Base-by-base conservation (phyloP, 257 asterid species). In the Solanum lycopersicoides region DNA sequence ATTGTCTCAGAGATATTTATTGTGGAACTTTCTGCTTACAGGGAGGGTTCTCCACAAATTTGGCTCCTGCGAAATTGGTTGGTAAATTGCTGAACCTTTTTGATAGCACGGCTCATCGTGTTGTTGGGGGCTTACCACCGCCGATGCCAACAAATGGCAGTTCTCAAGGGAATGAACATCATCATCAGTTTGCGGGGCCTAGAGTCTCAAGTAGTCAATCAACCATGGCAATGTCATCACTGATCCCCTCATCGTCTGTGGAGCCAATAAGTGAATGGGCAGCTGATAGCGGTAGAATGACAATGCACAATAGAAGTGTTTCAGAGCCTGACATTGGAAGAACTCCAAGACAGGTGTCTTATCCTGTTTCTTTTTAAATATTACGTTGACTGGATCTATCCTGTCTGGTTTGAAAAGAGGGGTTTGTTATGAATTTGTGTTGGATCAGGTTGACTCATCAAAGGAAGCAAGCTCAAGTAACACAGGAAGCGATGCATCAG, bases 251-350 rank as follows among this genome's bases (percentile, higher is more conserved):
- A n/a, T 32, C 35, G 20, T 66, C 99, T 21, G 83, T 87, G 93
- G 99, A 93, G 90, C 96, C 93, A 82, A 90, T 87, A 56, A 93
- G 89, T 86, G 97, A 93, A 87, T 91, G 94, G 97, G 90, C 95
- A 66, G 85, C 93, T 88, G 93, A 92, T 89, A 86, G 89, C 86
- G 90, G 75, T 89, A 89, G 91, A 91, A 95, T 47, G 94, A 50
- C 90, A 2, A 93, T 90, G 94, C 99, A 97, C 85, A 91, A 92
- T 63, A 90, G 99, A 92, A 97, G 99, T 92, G 94, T 93, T 88
- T 97, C 99, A 39, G 99, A 97, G 92, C 99, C 99, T 23, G 97
- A 97, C 92, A 93, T 97, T 66, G 99, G 99, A 73, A 94, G 98
- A 92, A 95, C 93, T 91, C 98, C 98, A 63, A 92, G 90, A 92